phyloP scores from a whole-genome alignment of 1,139 yeast genomes.

The Debaryomyces psychrophilus region DNA sequence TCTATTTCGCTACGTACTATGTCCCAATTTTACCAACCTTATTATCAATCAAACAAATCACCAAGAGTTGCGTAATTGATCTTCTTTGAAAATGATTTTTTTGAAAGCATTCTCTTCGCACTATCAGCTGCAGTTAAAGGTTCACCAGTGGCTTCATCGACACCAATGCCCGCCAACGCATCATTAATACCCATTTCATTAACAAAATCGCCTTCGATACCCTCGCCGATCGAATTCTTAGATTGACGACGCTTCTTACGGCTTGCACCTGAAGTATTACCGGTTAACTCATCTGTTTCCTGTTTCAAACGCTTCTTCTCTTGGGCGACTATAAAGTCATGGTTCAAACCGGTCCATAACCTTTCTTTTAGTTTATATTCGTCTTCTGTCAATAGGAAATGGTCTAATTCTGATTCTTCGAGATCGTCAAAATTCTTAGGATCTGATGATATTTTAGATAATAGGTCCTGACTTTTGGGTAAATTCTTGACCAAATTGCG shows the following conservation, averaged over 20 bases:
- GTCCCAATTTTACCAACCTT: constrained; percentile 11
- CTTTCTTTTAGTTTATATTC: constrained; percentile 73
- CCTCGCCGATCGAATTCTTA: constrained; percentile 19
- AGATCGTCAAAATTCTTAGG: constrained; percentile 70
- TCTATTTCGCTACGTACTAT: constrained; percentile 4
- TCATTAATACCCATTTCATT: constrained; percentile 38
- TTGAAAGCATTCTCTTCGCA: constrained; percentile 69
- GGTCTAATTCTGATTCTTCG: constrained; percentile 76
- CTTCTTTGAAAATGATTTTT: constrained; percentile 78
- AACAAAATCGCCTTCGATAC: constrained; percentile 21
- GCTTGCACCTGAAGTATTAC: constrained; percentile 60
- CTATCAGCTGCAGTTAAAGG: constrained; percentile 66
- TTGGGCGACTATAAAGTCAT: constrained; percentile 82
- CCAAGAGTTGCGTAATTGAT: constrained; percentile 82
- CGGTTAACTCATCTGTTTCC: constrained; percentile 84
- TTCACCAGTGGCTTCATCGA: constrained; percentile 50
- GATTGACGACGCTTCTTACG: constrained; percentile 45
- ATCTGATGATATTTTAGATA: constrained; percentile 59
- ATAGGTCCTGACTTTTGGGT: constrained; percentile 59
- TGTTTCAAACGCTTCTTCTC: constrained; percentile 81
- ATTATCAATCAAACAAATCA: constrained; percentile 50
- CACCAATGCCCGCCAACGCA: constrained; percentile 41
- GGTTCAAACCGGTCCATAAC: constrained; percentile 87
- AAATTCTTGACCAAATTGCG: constrained; percentile 51
- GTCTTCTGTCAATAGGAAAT: constrained; percentile 60